phyloP scores from a whole-genome alignment of 306 rosid species.

The Acacia acuminata region DNA sequence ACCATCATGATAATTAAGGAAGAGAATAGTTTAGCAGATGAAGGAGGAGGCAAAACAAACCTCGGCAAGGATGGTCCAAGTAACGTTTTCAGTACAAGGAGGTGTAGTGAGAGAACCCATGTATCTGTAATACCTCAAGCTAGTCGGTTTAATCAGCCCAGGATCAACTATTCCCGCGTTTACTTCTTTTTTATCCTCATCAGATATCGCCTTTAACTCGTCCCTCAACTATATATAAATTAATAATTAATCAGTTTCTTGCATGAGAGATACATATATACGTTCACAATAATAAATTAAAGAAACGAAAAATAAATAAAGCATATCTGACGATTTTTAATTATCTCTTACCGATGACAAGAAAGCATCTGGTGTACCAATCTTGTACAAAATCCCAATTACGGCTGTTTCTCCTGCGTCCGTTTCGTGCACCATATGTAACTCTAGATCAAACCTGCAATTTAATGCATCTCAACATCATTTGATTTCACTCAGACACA shows the following conservation, averaged over 20 bases:
- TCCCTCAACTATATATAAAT: slow-evolving; percentile 36
- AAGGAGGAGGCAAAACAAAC: slow-evolving; percentile 10
- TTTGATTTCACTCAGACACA: neutral
- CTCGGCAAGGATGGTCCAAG: slow-evolving; percentile 56
- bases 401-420: slow-evolving; percentile 51
- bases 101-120: slow-evolving; percentile 79
- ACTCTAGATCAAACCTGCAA: slow-evolving; percentile 55
- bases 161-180: slow-evolving; percentile 50
- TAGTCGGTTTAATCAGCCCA: slow-evolving; percentile 20
- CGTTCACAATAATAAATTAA: too few relatives aligned
- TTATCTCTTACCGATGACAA: slow-evolving; percentile 47
- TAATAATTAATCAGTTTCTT: neutral
- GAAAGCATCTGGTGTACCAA: slow-evolving; percentile 54
- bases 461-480: neutral
- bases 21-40: too few relatives aligned
- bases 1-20: too few relatives aligned
- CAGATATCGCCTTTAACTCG: slow-evolving; percentile 35
- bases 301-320: too few relatives aligned
- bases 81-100: slow-evolving; percentile 63
- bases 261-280: neutral
- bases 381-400: slow-evolving; percentile 53
- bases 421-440: slow-evolving; percentile 67
- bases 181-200: slow-evolving; percentile 5
- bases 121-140: slow-evolving; percentile 55
- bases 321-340: too few relatives aligned